These are phyloP conservation scores for Akanthomyces muscarius DNA, from an alignment of 2,329 filamentous ascomycete species.

Conservation along the genomic window DNA sequence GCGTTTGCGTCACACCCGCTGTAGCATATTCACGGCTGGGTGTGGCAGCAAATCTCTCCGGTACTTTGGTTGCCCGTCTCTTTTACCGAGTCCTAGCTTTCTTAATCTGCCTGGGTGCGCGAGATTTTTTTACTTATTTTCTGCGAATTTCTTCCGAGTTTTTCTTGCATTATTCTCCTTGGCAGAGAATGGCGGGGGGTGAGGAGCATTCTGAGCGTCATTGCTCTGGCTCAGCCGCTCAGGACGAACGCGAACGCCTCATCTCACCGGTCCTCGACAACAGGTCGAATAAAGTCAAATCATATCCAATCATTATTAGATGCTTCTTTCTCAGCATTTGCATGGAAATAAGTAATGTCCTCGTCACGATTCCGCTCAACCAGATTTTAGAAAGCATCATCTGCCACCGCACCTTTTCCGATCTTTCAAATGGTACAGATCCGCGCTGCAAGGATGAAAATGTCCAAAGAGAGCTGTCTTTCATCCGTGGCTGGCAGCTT, in stretches of 20 bases:
- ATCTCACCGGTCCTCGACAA: not conserved
- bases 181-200: not conserved
- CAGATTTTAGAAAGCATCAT: not conserved
- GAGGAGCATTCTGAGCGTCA: not conserved
- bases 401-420: not conserved
- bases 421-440: not conserved
- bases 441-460: not conserved
- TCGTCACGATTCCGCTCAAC: not conserved
- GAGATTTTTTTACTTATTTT: too few relatives aligned
- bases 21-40: too few relatives aligned
- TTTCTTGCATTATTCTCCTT: not conserved
- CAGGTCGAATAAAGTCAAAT: not conserved
- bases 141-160: too few relatives aligned
- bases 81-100: too few relatives aligned
- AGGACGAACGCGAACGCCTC: not conserved
- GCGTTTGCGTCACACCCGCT: too few relatives aligned
- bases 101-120: too few relatives aligned
- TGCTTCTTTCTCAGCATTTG: not conserved
- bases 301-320: not conserved
- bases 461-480: not conserved
- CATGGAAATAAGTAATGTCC: not conserved
- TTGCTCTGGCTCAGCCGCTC: not conserved
- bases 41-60: too few relatives aligned
- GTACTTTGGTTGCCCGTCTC: too few relatives aligned
- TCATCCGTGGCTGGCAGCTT: not conserved